These are phyloP conservation scores for Lentithecium fluviatile DNA, from an alignment of 495 filamentous ascomycete species.

Conservation along the genomic window DNA sequence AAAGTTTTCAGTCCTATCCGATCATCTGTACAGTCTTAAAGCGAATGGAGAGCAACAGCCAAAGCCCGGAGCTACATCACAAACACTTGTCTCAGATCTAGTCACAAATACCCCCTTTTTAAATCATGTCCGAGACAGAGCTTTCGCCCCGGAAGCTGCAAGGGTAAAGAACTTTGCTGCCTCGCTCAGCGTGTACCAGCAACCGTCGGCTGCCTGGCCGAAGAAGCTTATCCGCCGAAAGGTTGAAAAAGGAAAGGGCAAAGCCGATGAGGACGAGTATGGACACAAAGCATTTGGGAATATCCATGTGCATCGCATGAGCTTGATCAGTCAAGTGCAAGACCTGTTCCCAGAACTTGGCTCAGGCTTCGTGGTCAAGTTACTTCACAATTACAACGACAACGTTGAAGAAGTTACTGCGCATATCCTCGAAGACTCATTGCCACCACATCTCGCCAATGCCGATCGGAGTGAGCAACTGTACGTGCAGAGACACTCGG, in stretches of 20 bases:
- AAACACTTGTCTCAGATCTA: constrained; percentile 60
- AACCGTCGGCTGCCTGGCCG: constrained; percentile 48
- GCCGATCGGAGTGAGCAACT: constrained; percentile 58
- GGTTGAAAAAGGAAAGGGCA: constrained; percentile 68
- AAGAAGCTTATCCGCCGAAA: constrained; percentile 50
- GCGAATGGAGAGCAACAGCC: constrained; percentile 52
- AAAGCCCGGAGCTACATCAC: constrained; percentile 42
- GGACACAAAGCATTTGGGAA: constrained; percentile 48
- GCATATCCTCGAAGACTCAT: constrained; percentile 78
- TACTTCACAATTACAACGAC: constrained; percentile 76
- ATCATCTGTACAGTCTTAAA: constrained; percentile 81
- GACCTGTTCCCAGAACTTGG: constrained; percentile 92
- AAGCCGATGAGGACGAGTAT: constrained; percentile 48
- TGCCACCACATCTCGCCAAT: constrained; percentile 61
- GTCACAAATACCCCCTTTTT: constrained; percentile 59
- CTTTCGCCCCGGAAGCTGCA: constrained; percentile 37
- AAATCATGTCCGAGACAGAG: constrained; percentile 42
- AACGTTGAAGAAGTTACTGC: constrained; percentile 76
- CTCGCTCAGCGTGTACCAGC: constrained; percentile 56
- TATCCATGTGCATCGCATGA: constrained; percentile 77
- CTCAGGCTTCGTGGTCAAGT: constrained; percentile 71
- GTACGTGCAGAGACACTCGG: constrained; percentile 37
- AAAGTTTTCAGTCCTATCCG: constrained; percentile 69
- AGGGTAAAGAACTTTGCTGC: constrained; percentile 60
- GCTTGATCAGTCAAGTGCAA: constrained; percentile 79